Evolutionary conservation across 164 flowering plant genomes (phyloP).

Genomic region (Piper betle): DNA sequence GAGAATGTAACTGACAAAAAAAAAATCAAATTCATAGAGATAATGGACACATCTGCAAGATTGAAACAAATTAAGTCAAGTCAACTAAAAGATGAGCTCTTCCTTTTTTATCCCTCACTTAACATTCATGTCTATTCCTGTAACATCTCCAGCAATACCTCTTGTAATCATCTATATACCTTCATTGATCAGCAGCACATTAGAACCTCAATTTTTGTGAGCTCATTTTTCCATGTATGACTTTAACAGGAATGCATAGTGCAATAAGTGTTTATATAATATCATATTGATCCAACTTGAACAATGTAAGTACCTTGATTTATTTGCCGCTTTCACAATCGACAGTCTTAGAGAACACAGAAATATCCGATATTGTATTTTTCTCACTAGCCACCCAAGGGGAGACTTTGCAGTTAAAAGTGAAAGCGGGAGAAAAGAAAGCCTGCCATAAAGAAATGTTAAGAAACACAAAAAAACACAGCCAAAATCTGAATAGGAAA

Average conservation of each 20-base stretch:
- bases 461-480: background rate
- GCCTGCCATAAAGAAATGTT: background rate
- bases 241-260: background rate
- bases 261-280: background rate
- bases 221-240: background rate
- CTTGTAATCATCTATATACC: too few species aligned
- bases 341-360: background rate
- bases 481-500: background rate
- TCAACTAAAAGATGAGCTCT: too few species aligned
- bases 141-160: too few species aligned
- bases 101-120: too few species aligned
- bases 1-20: too few species aligned
- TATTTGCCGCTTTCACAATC: background rate
- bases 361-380: background rate
- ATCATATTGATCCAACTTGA: background rate
- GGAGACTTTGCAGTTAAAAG: background rate
- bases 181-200: too few species aligned
- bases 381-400: slow-evolving; percentile 1
- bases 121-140: too few species aligned
- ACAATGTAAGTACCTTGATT: slow-evolving; percentile 1
- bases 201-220: too few species aligned
- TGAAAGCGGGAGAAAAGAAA: background rate
- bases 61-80: too few species aligned
- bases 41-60: too few species aligned
- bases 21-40: too few species aligned